Base-by-base conservation (phyloP, 2,329 filamentous ascomycete genomes). In the Fusarium sp. region DNA sequence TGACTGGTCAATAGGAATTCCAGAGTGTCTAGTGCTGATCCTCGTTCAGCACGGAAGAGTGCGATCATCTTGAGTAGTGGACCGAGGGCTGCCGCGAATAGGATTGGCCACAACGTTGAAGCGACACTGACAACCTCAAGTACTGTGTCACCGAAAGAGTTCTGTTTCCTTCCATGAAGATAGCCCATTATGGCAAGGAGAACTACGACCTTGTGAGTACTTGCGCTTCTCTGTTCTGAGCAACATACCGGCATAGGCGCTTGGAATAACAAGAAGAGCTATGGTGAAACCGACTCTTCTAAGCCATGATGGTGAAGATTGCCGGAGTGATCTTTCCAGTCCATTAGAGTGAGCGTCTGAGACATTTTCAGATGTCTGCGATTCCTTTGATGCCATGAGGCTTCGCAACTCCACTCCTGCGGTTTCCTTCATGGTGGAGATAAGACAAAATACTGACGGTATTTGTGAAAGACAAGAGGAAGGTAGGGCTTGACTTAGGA, bases 31-130 rank as follows among this genome's bases (percentile, higher is more conserved):
- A 65, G 9, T 0, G 7, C 38, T 0, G 47, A 49, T 3, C 47
- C 61, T 20, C 34, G 2, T 18, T 68, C 66, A 1, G 55, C 66
- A 4, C 12, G 3, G 5, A 57, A 47, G 0, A 68, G 52, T 0
- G 66, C 60, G 0, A 68, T 3, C 0, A 65, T 20, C 4, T 55
- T 69, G 0, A 68, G 50, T 2, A 61, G 12, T 10, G 65, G 66
- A 0, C 52, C 66, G 0, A 68, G 23, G 1, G 62, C 47, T 2
- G 65, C 55, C 0, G 65, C 60, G 6, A 68, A 68, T 0, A 55
- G 12, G 6, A 69, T 68, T 4, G 60, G 66, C 60, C 60, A 68
- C 0, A 69, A 6, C 0, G 60, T 68, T 0, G 60, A 65, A 4
- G 60, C 50, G 2, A 69, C 12, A 5, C 44, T 53, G 0, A 65